A percentile compares a stretch with the other conserved stretches of the same genome.
Conservation (phyloP, 352 stramenopile genomes). For the Globisporangium iwayamae region DNA sequence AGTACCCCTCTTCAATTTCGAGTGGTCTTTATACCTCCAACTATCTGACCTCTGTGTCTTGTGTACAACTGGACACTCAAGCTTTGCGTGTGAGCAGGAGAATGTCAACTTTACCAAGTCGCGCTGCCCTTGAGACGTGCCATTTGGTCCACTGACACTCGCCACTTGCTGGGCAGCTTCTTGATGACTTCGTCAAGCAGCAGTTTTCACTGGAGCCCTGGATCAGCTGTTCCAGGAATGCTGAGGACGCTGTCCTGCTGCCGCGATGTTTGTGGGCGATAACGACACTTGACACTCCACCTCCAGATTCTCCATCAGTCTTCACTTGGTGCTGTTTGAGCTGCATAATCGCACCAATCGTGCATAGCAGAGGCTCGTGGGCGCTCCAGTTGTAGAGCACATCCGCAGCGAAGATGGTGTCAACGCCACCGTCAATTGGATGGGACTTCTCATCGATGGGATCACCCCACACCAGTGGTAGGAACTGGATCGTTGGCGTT, state of each 20-base stretch:
- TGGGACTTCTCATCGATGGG: background rate
- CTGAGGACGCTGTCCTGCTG: conserved; percentile 15
- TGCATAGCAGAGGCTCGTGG: conserved; percentile 39
- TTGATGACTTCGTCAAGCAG: background rate
- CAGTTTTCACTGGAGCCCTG: background rate
- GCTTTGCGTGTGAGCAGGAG: conserved; percentile 20
- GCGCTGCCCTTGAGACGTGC: conserved; percentile 18
- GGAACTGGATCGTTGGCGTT: background rate
- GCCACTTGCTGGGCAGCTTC: too few species aligned
- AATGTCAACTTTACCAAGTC: conserved; percentile 21
- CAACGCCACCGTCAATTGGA: background rate
- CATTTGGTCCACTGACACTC: conserved; percentile 28
- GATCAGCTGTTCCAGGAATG: conserved; percentile 26
- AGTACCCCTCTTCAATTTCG: background rate
- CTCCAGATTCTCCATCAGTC: background rate
- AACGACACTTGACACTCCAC: conserved; percentile 16
- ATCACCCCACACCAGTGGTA: conserved; percentile 35
- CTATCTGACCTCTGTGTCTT: too few species aligned
- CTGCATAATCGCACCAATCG: conserved; percentile 19
- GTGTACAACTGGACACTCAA: background rate
- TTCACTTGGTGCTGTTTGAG: background rate
- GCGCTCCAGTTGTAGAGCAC: conserved; percentile 63
- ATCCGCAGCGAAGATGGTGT: conserved; percentile 44
- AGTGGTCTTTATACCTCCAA: background rate
- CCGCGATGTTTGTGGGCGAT: conserved; percentile 59